phyloP scores from a whole-genome alignment of 768 basidiomycete genomes.

The Neoboletus subvelutipes region DNA sequence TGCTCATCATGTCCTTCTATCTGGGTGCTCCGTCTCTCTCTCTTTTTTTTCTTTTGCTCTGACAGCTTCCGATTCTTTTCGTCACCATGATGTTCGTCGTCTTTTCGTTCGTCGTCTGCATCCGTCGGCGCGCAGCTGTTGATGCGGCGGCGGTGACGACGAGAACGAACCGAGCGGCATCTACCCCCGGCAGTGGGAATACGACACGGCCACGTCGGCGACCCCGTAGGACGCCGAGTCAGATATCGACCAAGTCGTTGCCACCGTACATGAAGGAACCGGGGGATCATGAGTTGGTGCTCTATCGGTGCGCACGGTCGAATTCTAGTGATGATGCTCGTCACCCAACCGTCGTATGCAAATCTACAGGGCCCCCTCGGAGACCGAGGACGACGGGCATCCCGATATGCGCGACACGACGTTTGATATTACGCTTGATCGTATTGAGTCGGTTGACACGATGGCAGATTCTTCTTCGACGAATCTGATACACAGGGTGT shows the following conservation, averaged over 20 bases:
- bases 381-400: slow-evolving; percentile 27
- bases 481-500: slow-evolving; percentile 17
- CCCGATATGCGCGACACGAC: slow-evolving; percentile 5
- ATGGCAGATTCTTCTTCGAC: slow-evolving; percentile 22
- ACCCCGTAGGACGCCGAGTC: slow-evolving; percentile 66
- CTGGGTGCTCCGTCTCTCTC: background rate
- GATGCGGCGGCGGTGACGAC: background rate
- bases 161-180: background rate
- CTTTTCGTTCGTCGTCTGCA: slow-evolving; percentile 22
- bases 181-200: slow-evolving; percentile 13
- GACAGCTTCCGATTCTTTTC: slow-evolving; percentile 31
- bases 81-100: slow-evolving; percentile 22
- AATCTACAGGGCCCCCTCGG: slow-evolving; percentile 26
- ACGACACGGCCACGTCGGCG: slow-evolving; percentile 25
- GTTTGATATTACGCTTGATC: slow-evolving; percentile 23
- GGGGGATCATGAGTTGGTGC: slow-evolving; percentile 78
- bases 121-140: slow-evolving; percentile 17
- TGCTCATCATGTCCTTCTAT: background rate
- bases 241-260: slow-evolving; percentile 74
- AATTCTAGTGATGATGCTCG: background rate
- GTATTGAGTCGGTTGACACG: slow-evolving; percentile 26
- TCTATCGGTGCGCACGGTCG: slow-evolving; percentile 42
- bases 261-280: slow-evolving; percentile 85
- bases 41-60: background rate
- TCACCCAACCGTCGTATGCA: background rate